Conservation (phyloP, 495 filamentous ascomycete species). For the Aspergillus cavernicola region DNA sequence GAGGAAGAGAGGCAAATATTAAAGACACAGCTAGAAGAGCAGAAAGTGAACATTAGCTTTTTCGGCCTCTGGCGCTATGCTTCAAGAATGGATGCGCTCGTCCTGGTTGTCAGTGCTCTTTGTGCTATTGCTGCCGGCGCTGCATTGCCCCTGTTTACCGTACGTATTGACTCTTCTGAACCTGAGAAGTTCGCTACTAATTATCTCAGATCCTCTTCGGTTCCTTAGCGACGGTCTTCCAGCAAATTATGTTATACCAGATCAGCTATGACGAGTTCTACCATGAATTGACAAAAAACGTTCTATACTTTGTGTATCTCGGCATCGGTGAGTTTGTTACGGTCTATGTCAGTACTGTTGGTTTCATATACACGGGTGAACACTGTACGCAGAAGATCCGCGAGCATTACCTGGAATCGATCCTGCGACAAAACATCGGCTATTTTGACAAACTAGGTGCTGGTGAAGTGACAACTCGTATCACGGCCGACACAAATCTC, state of each 20-base stretch:
- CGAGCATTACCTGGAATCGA: constrained; percentile 76
- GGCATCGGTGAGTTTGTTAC: constrained; percentile 81
- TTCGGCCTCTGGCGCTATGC: constrained; percentile 76
- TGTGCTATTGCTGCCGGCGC: constrained; percentile 76
- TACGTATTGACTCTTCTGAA: constrained; percentile 29
- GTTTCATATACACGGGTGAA: constrained; percentile 93
- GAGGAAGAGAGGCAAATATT: constrained; percentile 62
- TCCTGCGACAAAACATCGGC: constrained; percentile 85
- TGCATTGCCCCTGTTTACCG: constrained; percentile 82
- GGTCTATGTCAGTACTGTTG: constrained; percentile 77
- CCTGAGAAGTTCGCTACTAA: not conserved
- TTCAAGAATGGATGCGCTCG: constrained; percentile 65
- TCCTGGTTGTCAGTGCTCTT: constrained; percentile 63
- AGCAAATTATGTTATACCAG: constrained; percentile 51
- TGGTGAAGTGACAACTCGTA: constrained; percentile 88
- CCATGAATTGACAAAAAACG: constrained; percentile 56
- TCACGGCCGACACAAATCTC: constrained; percentile 85
- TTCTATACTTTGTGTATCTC: constrained; percentile 88
- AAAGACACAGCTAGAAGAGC: constrained; percentile 66
- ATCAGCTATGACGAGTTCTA: constrained; percentile 54
- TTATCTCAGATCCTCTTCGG: constrained; percentile 61
- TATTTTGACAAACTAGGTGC: constrained; percentile 91
- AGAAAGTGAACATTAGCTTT: constrained; percentile 60
- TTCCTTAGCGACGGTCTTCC: constrained; percentile 68
- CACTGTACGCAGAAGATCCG: constrained; percentile 82